Base-by-base conservation (phyloP, 169 alveolate species). In the Plasmodium yoelii region DNA sequence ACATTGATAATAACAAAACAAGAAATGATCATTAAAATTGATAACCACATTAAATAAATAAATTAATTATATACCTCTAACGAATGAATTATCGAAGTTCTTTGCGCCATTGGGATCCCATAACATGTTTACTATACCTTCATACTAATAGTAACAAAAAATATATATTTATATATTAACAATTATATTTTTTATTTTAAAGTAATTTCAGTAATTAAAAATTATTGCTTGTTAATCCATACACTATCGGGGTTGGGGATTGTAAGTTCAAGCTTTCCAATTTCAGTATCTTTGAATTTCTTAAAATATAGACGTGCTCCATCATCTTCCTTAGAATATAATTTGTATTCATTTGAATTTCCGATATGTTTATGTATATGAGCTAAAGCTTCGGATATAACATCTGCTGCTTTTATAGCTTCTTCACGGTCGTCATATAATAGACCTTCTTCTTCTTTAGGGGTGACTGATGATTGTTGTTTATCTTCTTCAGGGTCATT, bases 71-170 rank as follows among this genome's bases (percentile, higher is more conserved):
- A 18, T 8, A 82, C 90, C 90, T 65, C 55, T 72, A 53, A 67
- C 39, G 60, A 53, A 65, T n/a, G 53, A n/a, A 4, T 71, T 59
- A 39, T 82, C 82, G 39, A 82, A 67, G 12, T 59, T 56, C 56
- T 68, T 82, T 55, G 84, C 19, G 57, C 84, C 90, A 53, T 67
- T 82, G 51, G 53, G 73, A 15, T 82, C 84, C 90, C 82, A 65
- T 42, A 82, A 34, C 10, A 55, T 28, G n/a, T 34, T 55, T 67
- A 82, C 39, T 56, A 82, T 51, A 26, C 26, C 56, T 39, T 82
- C 90, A 57, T 67, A 51, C 90, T 82, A 59, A 56, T 19, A 64
- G 34, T 34, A 46, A 69, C 18, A 34, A 28, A 77, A 59, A 67
- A 67, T 12, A 53, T 34, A 4, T 18, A 51, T 18, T 10, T 51